Evolutionary conservation across 1,139 yeast species (phyloP).

Genomic region (Pichia sp.): DNA sequence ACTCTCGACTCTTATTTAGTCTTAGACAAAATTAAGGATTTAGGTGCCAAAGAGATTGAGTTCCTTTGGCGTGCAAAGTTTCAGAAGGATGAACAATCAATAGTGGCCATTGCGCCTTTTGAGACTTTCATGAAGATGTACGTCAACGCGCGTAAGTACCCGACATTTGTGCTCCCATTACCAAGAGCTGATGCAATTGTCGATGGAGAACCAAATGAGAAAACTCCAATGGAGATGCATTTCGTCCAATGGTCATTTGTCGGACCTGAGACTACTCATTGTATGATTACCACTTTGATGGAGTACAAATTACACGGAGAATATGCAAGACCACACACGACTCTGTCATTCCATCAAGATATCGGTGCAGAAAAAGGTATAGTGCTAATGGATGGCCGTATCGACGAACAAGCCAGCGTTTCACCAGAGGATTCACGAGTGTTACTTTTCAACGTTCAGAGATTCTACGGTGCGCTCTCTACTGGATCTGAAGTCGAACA

Average conservation of each 20-base stretch:
- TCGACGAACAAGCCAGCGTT: slow-evolving; percentile 64
- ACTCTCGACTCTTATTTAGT: slow-evolving; percentile 66
- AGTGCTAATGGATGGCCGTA: slow-evolving; percentile 82
- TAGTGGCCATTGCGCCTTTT: slow-evolving; percentile 58
- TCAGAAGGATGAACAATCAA: slow-evolving; percentile 47
- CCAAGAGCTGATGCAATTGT: slow-evolving; percentile 32
- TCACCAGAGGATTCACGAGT: slow-evolving; percentile 64
- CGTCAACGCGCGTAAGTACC: slow-evolving; percentile 64
- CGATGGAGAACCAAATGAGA: slow-evolving; percentile 30
- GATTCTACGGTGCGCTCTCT: slow-evolving; percentile 75
- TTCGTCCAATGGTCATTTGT: slow-evolving; percentile 92
- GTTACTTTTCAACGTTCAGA: slow-evolving; percentile 70
- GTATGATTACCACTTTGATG: slow-evolving; percentile 85
- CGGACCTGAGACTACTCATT: slow-evolving; percentile 79
- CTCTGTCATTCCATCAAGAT: slow-evolving; percentile 82
- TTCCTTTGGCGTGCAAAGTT: slow-evolving; percentile 88
- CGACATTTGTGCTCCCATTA: slow-evolving; percentile 66
- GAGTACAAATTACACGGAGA: slow-evolving; percentile 90
- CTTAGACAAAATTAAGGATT: slow-evolving; percentile 51
- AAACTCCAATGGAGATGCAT: slow-evolving; percentile 61
- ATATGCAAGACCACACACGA: slow-evolving; percentile 92
- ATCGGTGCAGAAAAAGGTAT: slow-evolving; percentile 52
- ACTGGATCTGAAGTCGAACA: slow-evolving; percentile 32
- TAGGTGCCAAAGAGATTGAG: slow-evolving; percentile 62
- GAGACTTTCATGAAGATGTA: slow-evolving; percentile 54